Evolutionary conservation across 2,329 filamentous ascomycete genomes (phyloP), one percentile per base, ranked within the genome.

Genomic region (Fusarium xylarioides): DNA sequence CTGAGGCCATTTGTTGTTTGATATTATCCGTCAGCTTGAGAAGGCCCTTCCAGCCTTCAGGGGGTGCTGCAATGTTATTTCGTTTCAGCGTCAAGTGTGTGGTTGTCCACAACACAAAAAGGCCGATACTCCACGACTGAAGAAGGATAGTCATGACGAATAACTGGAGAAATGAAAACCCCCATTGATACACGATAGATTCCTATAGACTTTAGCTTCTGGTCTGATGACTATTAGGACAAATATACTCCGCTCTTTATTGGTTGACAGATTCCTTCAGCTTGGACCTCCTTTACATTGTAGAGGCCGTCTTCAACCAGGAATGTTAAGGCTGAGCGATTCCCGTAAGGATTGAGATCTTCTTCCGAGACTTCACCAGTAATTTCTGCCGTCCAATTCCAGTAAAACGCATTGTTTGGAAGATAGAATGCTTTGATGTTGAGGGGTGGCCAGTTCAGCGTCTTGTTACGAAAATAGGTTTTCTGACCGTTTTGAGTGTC

Each of bases 101-200:
- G 2, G 50, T 35, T 0, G 34, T 16, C 64, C 64, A 55, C 11
- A 69, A 15, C 1, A 42, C 11, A 11, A 43, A 7, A 4, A 69
- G 42, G 11, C 50, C 43, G 2, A 59, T 4, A 2, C 50, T 66
- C 64, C 64, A 72, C 2, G 61, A 6, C 1, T 55, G 7, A 1
- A 72, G 28, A 4, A 72, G 11, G 0, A 59, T 7, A 0, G 15
- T 12, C 18, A 65, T 40, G 1, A 55, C 11, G 4, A 72, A 53
- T 0, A 72, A 11, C 6, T 72, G 64, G 4, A 72, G 23, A 34
- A 66, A 72, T 1, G 68, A 72, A 7, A 72, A 72, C 0, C 70
- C 68, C 64, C 70, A 72, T 19, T 61, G 38, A 5, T 57, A 72
- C n/a, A 28, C 9, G 2, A 44, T n/a, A 0, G 49, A 43, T 2